A percentile compares a stretch with the other conserved stretches of the same genome.
phyloP scores from a whole-genome alignment of 2,329 filamentous ascomycete genomes.

The Scytalidium lignicola region DNA sequence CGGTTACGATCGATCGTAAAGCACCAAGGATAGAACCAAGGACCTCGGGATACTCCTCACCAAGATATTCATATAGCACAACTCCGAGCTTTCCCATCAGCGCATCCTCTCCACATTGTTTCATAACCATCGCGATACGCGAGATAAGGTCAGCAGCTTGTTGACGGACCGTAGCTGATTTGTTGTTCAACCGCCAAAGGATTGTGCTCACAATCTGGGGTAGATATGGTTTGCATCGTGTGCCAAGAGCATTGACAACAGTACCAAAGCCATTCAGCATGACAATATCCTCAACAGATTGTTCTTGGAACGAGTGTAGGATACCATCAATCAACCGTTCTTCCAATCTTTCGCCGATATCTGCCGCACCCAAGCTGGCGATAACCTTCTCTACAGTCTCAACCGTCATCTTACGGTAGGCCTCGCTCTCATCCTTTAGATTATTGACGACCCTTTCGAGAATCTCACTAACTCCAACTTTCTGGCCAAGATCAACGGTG shows the following conservation, averaged over 20 bases:
- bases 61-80: conserved; percentile 95
- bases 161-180: conserved; percentile 91
- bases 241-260: conserved; percentile 90
- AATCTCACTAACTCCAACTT: conserved; percentile 96
- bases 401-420: conserved; percentile 98
- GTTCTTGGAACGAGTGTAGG: conserved; percentile 93
- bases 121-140: conserved; percentile 97
- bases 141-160: conserved; percentile 96
- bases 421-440: conserved; percentile 95
- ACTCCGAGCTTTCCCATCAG: conserved; percentile 93
- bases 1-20: conserved; percentile 91
- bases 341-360: conserved; percentile 88
- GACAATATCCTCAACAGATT: conserved; percentile 91
- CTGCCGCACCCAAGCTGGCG: conserved; percentile 85
- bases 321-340: conserved; percentile 94
- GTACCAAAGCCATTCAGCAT: conserved; percentile 98
- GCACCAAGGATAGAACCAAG: conserved; percentile 94
- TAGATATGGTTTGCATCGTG: conserved; percentile 90
- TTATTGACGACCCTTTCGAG: conserved; percentile 90
- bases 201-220: conserved; percentile 97
- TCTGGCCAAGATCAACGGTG: conserved; percentile 93
- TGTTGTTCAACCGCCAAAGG: conserved; percentile 95
- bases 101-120: conserved; percentile 93
- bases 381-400: conserved; percentile 97
- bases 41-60: conserved; percentile 97